Base-by-base conservation (phyloP, 352 stramenopile species). In the Phytopythium ostracodes region DNA sequence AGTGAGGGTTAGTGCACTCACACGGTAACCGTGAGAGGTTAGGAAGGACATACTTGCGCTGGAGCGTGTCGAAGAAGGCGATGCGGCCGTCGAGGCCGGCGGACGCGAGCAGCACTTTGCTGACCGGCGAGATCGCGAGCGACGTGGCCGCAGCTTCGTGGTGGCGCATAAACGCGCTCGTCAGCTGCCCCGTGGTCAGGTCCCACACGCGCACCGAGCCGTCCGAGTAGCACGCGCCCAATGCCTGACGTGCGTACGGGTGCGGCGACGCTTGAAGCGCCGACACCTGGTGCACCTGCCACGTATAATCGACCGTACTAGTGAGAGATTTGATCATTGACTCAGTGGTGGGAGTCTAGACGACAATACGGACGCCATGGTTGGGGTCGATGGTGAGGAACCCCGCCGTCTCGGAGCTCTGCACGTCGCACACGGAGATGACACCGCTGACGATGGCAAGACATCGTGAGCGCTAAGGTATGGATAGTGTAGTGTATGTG, bases 171-270 rank as follows among this genome's bases (percentile, higher is more conserved):
- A 90, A 88, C 54, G 88, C 81, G n/a, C 70, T 70, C 33, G 71
- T 75, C 9, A 88, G 60, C 61, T 87, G 75, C 0, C 70, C 79
- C 0, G 78, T 84, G 49, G 65, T 75, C 18, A 89, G 52, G 53
- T 90, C 80, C 83, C 83, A 92, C 4, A 92, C 60, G 24, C 83
- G 78, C 4, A 92, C 73, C 0, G 83, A 88, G 3, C 83, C 83
- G 27, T 89, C 81, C 9, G 62, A 64, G 60, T 90, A 89, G 1
- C 76, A 84, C 0, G 80, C 71, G 15, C 83, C 80, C 17, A 92
- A 64, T 15, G 70, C 66, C 44, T 89, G 74, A 1, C 79, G 73
- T 15, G 79, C 70, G 27, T 84, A 88, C 24, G 83, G 83, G 47
- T 92, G 83, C 0, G 79, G 79, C 14, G 80, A 90, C 11, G 76